A percentile compares a stretch with the other conserved stretches of the same genome.
These are phyloP conservation scores for Cryptococcus hybrid DNA, from an alignment of 1,284 basidiomycete species.

Conservation along the genomic window DNA sequence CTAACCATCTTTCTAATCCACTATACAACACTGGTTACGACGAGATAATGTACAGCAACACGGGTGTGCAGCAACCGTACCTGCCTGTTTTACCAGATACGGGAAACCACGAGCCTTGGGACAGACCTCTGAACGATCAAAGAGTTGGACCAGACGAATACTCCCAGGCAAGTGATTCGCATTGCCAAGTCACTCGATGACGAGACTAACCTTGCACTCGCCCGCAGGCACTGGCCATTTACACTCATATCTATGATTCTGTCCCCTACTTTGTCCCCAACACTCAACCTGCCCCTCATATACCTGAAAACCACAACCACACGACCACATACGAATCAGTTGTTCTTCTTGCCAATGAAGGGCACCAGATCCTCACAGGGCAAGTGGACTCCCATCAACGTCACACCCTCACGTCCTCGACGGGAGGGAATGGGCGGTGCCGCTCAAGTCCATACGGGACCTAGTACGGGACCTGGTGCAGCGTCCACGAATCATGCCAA, in stretches of 20 bases:
- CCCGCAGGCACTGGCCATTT: constrained; percentile 8
- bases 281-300: background rate
- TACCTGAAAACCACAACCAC: constrained; percentile 3
- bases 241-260: constrained; percentile 9
- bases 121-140: too few species aligned
- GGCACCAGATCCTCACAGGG: constrained; percentile 24
- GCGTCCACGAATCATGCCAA: too few species aligned
- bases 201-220: background rate
- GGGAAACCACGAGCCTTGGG: too few species aligned
- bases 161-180: constrained; percentile 24
- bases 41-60: too few species aligned
- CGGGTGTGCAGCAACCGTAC: too few species aligned
- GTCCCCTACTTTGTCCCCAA: constrained; percentile 8
- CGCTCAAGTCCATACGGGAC: too few species aligned
- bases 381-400: background rate
- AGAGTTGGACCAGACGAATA: constrained; percentile 27
- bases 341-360: constrained; percentile 27
- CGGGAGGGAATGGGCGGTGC: too few species aligned
- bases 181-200: background rate
- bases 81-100: too few species aligned
- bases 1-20: too few species aligned
- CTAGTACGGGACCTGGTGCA: too few species aligned
- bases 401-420: too few species aligned
- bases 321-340: constrained; percentile 21
- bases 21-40: too few species aligned